Base-by-base conservation (phyloP, 192 early-diverging fungal species). In the Chytriomyces sp. region DNA sequence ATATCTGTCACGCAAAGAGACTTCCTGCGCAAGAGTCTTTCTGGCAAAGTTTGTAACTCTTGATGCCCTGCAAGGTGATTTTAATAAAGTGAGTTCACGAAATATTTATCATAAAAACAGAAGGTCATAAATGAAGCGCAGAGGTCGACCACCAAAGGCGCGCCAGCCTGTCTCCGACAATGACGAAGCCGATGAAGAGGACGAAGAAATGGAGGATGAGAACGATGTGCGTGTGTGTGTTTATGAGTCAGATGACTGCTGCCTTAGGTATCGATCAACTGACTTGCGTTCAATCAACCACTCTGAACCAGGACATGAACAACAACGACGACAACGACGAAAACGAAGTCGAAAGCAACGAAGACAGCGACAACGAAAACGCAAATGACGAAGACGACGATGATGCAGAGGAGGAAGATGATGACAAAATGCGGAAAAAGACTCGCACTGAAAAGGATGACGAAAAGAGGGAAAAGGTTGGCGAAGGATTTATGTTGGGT, bases 381-480 rank as follows among this genome's bases (percentile, higher is more conserved):
- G 44, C 13, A 9, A 69, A 80, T 10, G 65, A 48, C 35, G 64
- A 46, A 16, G 79, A 70, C 60, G 71, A 64, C 50, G 77, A 75
- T 24, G 77, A 76, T 23, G 65, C 23, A 8, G 64, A 28, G 26
- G 67, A 53, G 18, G 59, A 13, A 8, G 48, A 20, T 5, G 7
- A 26, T 18, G 60, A 60, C n/a, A 67, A 53, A 60, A 80, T 74
- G 59, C n/a, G 77, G 67, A 53, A 76, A 26, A 64, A 71, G 45
- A 68, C 68, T 20, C 77, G 61, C 50, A 84, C 78, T 71, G 90
- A 91, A 11, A 78, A 80, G 47, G 91, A 92, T 16, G 74, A 86
- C 44, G 83, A 82, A 45, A 61, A 81, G 60, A 90, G 91, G 70
- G 94, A 95, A 72, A 85, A 91, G 68, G 35, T 35, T 35, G 35